Base-by-base conservation (phyloP, 139 green algal species). In the Closterium sp. region DNA sequence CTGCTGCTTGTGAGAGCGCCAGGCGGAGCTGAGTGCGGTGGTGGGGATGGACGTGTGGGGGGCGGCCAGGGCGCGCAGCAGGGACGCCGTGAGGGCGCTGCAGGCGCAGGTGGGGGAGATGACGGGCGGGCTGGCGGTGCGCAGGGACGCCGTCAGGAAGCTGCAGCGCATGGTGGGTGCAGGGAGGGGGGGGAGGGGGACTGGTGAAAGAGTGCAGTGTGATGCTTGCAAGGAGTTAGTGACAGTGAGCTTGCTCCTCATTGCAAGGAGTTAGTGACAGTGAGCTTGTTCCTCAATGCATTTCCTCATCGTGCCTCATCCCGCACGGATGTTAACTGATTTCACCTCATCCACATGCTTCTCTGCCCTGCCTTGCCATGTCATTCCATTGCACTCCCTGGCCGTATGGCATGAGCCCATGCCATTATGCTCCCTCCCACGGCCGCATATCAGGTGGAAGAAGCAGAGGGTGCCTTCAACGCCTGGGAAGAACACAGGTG, bases 31-130 rank as follows among this genome's bases (percentile, higher is more conserved):
- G n/a, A 86, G 29, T 28, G 19, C 32, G 79, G 29, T 92, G 90
- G 84, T 89, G 90, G 29, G 27, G 9, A 89, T 92, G 79, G 90
- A 92, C 21, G 85, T 73, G 73, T 91, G 90, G 90, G 90, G 24
- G 84, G 84, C 84, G 10, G 84, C 90, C 27, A 86, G 17, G 89
- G 89, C 89, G 17, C 22, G 22, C 29, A 90, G 89, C 89, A 90
- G 21, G 70, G 29, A 91, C 2, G 17, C 17, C 3, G 30, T 92
- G 13, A 88, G 19, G 30, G 42, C 10, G 73, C 32, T 31, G 32
- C 84, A 32, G 28, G 42, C 84, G 27, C 31, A 22, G 32, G 27
- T 91, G 32, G 85, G 62, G 28, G 29, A 87, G 29, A 30, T 91
- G 70, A 30, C 22, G 19, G 89, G 90, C 84, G 28, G 31, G 0